Evolutionary conservation across 2,329 filamentous ascomycete genomes (phyloP), one percentile per base, ranked within the genome.

Genomic region (Sphaerulina vaccinii): DNA sequence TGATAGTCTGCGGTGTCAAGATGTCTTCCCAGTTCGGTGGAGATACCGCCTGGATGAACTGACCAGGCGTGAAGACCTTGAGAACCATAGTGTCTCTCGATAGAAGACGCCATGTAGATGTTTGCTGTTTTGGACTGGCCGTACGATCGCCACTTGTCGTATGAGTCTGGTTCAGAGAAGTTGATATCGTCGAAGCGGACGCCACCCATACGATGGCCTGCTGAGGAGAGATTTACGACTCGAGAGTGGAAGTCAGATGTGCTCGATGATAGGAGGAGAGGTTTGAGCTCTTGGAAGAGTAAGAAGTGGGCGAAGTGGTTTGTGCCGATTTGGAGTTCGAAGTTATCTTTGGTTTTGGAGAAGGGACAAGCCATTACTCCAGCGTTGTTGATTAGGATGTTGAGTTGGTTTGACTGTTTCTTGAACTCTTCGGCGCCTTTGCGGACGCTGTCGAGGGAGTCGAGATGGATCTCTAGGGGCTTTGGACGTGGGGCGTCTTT

Each of bases 241-340:
- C 79, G 71, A 0, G 76, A 79, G 3, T 71, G 61, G 49, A 75
- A 77, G 0, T 63, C 56, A 0, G 72, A 63, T 0, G 70, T 73
- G 1, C 69, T 58, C 5, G 70, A 69, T 0, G 68, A 58, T 0
- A 80, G 63, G 9, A 82, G 63, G 0, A 70, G 61, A 0, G 77
- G 9, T 19, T 75, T 75, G 21, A 83, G 67, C 1, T 80, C 70
- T 16, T 78, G 69, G 54, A 79, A 76, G 10, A 82, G 70, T 0
- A 81, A 70, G 66, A 82, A 83, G 55, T 81, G 77, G 5, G 68
- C 72, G 1, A 84, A 66, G 52, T 74, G 74, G 21, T 55, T 79
- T 7, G 72, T 75, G 23, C 72, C 79, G 53, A 82, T 75, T 51
- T 82, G 78, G 0, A 64, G 61, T 57, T 83, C 79, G 35, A 54